Evolutionary conservation across 768 basidiomycete genomes (phyloP).

Genomic region (Coprinopsis cinerea): DNA sequence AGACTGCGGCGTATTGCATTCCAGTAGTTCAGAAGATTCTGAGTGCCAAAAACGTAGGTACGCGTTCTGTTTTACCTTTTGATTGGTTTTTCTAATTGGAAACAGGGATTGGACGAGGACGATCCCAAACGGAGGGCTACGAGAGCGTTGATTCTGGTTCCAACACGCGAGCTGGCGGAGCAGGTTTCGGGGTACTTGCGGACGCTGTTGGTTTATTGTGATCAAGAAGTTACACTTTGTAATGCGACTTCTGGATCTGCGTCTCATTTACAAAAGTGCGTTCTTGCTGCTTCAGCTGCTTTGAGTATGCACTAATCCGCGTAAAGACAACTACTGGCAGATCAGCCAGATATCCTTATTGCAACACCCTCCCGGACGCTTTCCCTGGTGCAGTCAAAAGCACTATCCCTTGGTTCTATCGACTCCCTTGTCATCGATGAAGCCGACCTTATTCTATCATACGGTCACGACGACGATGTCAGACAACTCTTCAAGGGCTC

Average conservation of each 20-base stretch:
- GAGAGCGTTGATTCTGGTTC: slow-evolving; percentile 75
- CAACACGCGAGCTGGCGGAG: slow-evolving; percentile 89
- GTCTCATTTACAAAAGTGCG: slow-evolving; percentile 68
- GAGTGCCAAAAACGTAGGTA: slow-evolving; percentile 68
- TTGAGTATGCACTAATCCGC: not conserved
- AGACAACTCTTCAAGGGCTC: slow-evolving; percentile 61
- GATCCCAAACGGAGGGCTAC: slow-evolving; percentile 50
- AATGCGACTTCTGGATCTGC: slow-evolving; percentile 76
- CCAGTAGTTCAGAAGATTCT: slow-evolving; percentile 88
- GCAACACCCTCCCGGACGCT: slow-evolving; percentile 34
- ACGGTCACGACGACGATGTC: slow-evolving; percentile 91
- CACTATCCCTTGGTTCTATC: slow-evolving; percentile 57
- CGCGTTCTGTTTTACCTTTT: slow-evolving; percentile 13
- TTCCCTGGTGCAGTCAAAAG: slow-evolving; percentile 30
- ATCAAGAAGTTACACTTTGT: slow-evolving; percentile 59
- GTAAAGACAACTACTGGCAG: slow-evolving; percentile 31
- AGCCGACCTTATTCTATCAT: slow-evolving; percentile 94
- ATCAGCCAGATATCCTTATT: slow-evolving; percentile 35
- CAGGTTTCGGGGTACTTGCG: slow-evolving; percentile 75
- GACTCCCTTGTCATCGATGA: slow-evolving; percentile 95
- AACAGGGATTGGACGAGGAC: slow-evolving; percentile 31
- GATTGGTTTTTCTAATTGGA: slow-evolving; percentile 7
- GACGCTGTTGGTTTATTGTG: slow-evolving; percentile 69
- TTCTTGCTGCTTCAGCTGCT: slow-evolving; percentile 2
- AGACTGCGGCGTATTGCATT: slow-evolving; percentile 93